Evolutionary conservation across 164 flowering plant species (phyloP), one percentile per base, ranked within the genome.

Genomic region (Vitis cinerea): DNA sequence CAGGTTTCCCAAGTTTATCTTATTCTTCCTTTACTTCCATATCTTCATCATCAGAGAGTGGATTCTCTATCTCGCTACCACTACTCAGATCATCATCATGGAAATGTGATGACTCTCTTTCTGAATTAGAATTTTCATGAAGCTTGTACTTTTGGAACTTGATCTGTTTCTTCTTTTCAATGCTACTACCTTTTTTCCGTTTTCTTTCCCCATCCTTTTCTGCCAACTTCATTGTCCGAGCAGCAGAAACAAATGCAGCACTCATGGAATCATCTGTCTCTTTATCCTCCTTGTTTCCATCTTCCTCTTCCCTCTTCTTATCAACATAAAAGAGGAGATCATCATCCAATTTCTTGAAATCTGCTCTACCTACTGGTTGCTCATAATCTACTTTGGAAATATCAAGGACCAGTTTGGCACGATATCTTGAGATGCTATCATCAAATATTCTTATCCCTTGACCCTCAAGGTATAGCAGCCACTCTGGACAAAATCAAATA

Each of bases 51-150:
- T 81, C 87, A 10, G 88, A 76, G 9, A 49, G 30, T 50, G 85
- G 84, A 78, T 87, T 71, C 37, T 84, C 89, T 47, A 86, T 84
- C 55, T 85, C 88, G 64, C 90, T 80, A 16, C 64, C 88, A 72
- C 83, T 81, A 62, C 72, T 71, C 15, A 48, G 75, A 61, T 69
- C 74, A 72, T 77, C 77, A 61, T 63, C 17, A 27, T 47, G 58
- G 16, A n/a, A 49, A 47, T 48, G 23, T 2, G 72, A 52, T 29
- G 51, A 14, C 30, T 74, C 78, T 59, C 52, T 65, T 2, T 66
- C 67, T 60, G 70, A 56, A 19, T 49, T 61, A 72, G 80, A 72
- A 23, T 53, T 50, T 13, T 74, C 74, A 59, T n/a, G 10, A 16
- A 75, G 72, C 44, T 75, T 68, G 65, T 80, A 66, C 79, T 82